These are phyloP conservation scores for Ricinus communis DNA, from an alignment of 345 rosid genomes.

Conservation along the genomic window DNA sequence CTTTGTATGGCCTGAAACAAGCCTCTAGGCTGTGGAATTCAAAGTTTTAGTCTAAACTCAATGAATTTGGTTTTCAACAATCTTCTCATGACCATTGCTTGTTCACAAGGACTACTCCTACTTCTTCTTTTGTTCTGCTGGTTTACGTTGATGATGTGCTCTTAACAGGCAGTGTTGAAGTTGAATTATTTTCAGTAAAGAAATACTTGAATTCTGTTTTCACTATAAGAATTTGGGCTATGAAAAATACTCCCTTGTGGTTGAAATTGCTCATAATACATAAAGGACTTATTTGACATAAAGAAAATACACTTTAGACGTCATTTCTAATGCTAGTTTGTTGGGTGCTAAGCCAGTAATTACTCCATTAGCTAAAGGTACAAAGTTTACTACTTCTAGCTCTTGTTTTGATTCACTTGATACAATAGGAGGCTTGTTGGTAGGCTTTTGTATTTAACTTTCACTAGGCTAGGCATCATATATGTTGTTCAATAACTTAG, in stretches of 20 bases:
- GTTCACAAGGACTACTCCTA: background rate
- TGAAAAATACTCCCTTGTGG: background rate
- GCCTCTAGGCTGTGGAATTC: too few species aligned
- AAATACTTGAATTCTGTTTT: background rate
- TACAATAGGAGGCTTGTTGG: background rate
- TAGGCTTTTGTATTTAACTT: background rate
- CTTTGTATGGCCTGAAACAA: background rate
- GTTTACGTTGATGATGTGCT: background rate
- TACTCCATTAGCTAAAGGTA: background rate
- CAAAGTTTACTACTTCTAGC: background rate
- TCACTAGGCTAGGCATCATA: too few species aligned
- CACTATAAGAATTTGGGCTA: background rate
- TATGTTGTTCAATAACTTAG: too few species aligned
- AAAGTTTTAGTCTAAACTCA: background rate
- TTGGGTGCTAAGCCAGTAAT: background rate
- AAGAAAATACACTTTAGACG: background rate
- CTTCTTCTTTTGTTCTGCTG: background rate
- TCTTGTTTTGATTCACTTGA: background rate
- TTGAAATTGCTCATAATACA: background rate
- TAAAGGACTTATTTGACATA: background rate
- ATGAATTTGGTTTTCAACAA: background rate
- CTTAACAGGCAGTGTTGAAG: background rate
- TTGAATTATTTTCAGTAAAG: background rate
- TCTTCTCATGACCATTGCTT: background rate
- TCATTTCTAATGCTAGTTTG: background rate